These are phyloP conservation scores for Perilla frutescens DNA, from an alignment of 257 asterid species.

Conservation along the genomic window DNA sequence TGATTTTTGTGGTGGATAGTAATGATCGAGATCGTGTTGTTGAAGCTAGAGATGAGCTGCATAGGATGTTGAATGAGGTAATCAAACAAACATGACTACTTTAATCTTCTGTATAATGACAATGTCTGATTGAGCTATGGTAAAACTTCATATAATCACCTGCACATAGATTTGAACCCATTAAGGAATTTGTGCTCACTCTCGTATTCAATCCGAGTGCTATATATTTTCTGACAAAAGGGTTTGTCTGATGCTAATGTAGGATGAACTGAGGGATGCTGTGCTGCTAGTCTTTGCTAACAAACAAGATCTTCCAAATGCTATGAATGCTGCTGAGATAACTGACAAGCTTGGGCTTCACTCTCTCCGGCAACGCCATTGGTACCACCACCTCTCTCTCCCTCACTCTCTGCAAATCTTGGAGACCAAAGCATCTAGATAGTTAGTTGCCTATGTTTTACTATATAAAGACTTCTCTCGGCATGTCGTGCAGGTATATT, in stretches of 20 bases:
- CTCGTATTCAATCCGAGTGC: neutral
- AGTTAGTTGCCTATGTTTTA: neutral
- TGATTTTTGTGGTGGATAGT: conserved; percentile 82
- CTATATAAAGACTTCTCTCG: neutral
- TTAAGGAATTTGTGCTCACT: neutral
- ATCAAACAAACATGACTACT: neutral
- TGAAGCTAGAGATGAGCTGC: conserved; percentile 89
- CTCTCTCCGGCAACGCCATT: conserved; percentile 67
- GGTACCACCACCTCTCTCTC: conserved; percentile 36
- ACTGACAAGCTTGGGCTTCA: conserved; percentile 65
- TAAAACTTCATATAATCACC: neutral
- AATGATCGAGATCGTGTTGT: conserved; percentile 88
- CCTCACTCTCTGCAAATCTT: neutral
- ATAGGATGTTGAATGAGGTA: conserved; percentile 86
- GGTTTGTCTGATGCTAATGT: conserved; percentile 2
- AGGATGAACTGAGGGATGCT: conserved; percentile 65
- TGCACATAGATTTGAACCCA: neutral
- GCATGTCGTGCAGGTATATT: conserved; percentile 44
- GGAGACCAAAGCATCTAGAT: neutral
- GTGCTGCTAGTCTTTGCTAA: conserved; percentile 60
- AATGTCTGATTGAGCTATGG: neutral
- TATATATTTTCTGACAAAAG: neutral
- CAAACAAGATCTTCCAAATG: conserved; percentile 69
- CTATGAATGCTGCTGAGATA: conserved; percentile 64
- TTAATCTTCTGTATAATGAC: neutral